These are phyloP conservation scores for Trametes pubescens DNA, from an alignment of 1,284 basidiomycete genomes.

Conservation along the genomic window DNA sequence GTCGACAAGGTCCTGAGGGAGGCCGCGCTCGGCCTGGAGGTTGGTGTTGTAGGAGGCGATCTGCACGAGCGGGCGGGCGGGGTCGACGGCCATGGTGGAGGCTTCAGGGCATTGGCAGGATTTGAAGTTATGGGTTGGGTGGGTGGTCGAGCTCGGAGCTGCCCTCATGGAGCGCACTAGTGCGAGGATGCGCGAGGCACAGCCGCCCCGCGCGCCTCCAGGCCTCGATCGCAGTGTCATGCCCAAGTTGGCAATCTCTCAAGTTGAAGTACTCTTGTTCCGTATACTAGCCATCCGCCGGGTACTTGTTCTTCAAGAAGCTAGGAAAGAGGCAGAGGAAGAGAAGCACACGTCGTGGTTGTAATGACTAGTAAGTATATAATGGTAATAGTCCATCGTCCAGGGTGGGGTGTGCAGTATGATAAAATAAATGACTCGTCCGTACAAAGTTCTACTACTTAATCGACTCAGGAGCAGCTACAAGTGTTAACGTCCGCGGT, in stretches of 20 bases:
- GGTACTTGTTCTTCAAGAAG: no score
- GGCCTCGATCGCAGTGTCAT: neutral
- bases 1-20: slow-evolving; percentile 85
- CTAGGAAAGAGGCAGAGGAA: no score
- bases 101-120: slow-evolving; percentile 3
- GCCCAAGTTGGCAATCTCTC: neutral
- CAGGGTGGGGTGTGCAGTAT: no score
- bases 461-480: slow-evolving; percentile 17
- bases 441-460: neutral
- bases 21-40: slow-evolving; percentile 72
- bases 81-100: slow-evolving; percentile 26
- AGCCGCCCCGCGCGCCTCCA: neutral
- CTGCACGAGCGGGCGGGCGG: slow-evolving; percentile 68
- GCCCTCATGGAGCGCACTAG: neutral
- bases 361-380: no score
- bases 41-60: slow-evolving; percentile 90
- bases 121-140: slow-evolving; percentile 11
- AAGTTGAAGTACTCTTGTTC: no score
- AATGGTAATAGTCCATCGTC: no score
- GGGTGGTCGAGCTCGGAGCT: neutral
- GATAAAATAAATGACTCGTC: no score
- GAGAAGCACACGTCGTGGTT: no score
- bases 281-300: no score
- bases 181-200: neutral
- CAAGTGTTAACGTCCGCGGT: slow-evolving; percentile 38